phyloP scores from a whole-genome alignment of 2,329 filamentous ascomycete genomes.

The Dothistroma septosporum region DNA sequence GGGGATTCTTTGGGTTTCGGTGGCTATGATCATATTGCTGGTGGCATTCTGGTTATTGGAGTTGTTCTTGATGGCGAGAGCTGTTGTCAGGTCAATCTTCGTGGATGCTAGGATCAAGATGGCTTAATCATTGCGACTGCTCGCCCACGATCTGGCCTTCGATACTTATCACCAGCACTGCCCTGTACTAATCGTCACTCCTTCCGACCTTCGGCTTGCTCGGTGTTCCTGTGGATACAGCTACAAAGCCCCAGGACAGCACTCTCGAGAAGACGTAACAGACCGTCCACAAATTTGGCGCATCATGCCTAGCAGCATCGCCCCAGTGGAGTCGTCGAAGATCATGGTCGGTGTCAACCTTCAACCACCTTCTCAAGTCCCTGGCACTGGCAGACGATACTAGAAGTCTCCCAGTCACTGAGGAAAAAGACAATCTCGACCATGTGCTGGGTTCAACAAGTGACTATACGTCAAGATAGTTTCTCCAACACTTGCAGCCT shows the following conservation, averaged over 20 bases:
- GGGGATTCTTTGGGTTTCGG: slow-evolving; percentile 51
- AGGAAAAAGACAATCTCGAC: neutral
- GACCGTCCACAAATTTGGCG: no score
- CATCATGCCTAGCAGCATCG: no score
- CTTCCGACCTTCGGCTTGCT: no score
- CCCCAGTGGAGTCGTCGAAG: no score
- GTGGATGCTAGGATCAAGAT: slow-evolving; percentile 23
- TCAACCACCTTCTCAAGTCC: neutral
- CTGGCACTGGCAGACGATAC: neutral
- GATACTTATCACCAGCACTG: no score
- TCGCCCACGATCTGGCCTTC: no score
- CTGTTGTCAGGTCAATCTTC: slow-evolving; percentile 40
- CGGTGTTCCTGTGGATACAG: no score
- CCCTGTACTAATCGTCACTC: no score
- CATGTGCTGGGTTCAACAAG: neutral
- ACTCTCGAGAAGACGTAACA: no score
- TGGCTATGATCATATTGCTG: slow-evolving; percentile 55
- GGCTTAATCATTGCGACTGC: neutral
- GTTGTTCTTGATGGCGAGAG: slow-evolving; percentile 45
- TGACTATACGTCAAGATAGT: neutral
- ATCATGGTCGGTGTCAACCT: neutral
- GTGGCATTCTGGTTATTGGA: slow-evolving; percentile 55
- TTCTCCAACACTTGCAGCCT: neutral
- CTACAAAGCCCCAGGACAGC: no score
- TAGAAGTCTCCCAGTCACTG: neutral